Evolutionary conservation across 306 rosid species (phyloP).

Genomic region (Cucumis melo): DNA sequence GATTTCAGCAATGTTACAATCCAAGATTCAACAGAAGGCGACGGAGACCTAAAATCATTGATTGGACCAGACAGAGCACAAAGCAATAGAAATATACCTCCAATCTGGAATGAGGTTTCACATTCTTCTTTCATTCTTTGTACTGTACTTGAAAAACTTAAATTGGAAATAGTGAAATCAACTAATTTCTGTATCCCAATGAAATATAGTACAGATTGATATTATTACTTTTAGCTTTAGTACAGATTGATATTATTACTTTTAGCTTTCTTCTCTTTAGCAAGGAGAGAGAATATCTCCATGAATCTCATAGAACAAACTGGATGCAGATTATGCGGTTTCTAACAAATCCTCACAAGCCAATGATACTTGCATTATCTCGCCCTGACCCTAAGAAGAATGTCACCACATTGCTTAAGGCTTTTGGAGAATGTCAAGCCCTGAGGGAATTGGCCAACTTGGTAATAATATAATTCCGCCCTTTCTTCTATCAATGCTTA

Average conservation of each 20-base stretch:
- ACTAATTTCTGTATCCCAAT: neutral
- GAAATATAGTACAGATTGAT: neutral
- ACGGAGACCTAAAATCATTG: conserved; percentile 60
- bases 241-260: neutral
- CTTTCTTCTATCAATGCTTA: neutral
- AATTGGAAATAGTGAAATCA: neutral
- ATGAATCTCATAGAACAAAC: neutral
- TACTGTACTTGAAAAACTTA: neutral
- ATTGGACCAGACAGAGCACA: conserved; percentile 50
- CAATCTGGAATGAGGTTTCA: conserved; percentile 69
- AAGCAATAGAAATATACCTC: conserved; percentile 47
- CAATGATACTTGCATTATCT: conserved; percentile 70
- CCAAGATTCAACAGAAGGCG: conserved; percentile 44
- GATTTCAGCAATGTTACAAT: conserved; percentile 63
- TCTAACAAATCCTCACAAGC: conserved; percentile 86
- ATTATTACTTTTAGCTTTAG: neutral
- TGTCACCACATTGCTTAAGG: conserved; percentile 68
- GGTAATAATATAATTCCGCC: conserved; percentile 17
- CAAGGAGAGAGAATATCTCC: neutral
- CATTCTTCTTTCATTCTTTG: conserved; percentile 9
- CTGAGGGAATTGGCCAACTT: conserved; percentile 66
- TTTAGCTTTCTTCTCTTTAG: neutral
- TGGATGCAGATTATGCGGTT: conserved; percentile 53
- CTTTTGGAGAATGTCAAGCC: conserved; percentile 63
- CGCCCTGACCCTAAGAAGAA: conserved; percentile 93